Evolutionary conservation across 208 protist species (phyloP).

Genomic region (Trypanosoma avium): DNA sequence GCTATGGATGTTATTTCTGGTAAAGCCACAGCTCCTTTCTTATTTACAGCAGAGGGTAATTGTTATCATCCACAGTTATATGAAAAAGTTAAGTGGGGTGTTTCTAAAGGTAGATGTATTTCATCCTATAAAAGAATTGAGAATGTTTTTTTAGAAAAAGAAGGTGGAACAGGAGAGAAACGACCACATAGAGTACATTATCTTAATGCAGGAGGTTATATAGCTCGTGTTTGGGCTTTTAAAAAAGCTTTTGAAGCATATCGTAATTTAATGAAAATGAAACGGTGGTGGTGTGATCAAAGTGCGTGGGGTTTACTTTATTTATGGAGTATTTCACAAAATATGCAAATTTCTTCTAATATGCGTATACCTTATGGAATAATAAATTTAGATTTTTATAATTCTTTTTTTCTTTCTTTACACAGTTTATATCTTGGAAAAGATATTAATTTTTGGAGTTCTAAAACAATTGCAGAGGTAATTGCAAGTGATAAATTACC

Average conservation of each 20-base stretch:
- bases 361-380: conserved; percentile 2
- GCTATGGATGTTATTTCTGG: background rate
- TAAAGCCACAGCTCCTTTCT: conserved; percentile 2
- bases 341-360: background rate
- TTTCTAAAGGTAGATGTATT: background rate
- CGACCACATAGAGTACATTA: background rate
- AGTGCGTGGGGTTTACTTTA: conserved; percentile 12
- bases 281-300: conserved; percentile 25
- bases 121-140: background rate
- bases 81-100: background rate
- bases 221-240: conserved; percentile 25
- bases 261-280: background rate
- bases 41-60: conserved; percentile 16
- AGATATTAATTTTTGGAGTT: conserved; percentile 8
- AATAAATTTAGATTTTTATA: conserved; percentile 14
- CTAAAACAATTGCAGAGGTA: background rate
- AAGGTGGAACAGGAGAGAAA: background rate
- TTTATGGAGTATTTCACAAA: conserved; percentile 2
- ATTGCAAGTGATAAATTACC: background rate
- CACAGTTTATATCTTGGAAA: background rate
- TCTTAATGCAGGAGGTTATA: conserved; percentile 25
- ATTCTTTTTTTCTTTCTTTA: conserved; percentile 19
- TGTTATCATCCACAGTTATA: conserved; percentile 22
- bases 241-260: conserved; percentile 6
- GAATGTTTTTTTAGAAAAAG: background rate